Conservation (phyloP, 2,329 filamentous ascomycete species). For the Hymenoscyphus salicellus region DNA sequence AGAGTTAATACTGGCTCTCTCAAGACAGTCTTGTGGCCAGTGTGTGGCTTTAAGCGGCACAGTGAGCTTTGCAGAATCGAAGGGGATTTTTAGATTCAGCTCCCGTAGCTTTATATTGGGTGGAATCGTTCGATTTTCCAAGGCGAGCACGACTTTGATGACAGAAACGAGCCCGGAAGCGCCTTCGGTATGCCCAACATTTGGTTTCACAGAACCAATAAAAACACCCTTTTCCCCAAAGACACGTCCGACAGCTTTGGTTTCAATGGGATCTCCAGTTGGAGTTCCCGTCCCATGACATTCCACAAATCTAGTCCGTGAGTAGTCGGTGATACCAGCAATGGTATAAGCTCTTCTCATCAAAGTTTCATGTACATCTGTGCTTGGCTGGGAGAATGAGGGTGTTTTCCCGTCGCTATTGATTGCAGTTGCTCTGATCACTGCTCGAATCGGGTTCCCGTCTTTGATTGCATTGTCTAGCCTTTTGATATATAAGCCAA, state of each 20-base stretch:
- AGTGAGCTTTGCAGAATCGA: conserved; percentile 6
- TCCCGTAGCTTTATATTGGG: conserved; percentile 16
- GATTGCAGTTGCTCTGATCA: conserved; percentile 50
- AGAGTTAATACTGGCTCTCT: conserved; percentile 24
- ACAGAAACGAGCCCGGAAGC: conserved; percentile 20
- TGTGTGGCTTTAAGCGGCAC: conserved; percentile 13
- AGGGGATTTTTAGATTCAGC: conserved; percentile 27
- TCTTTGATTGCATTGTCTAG: conserved; percentile 55
- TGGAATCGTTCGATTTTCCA: conserved; percentile 38
- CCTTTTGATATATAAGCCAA: conserved; percentile 55
- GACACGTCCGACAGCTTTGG: conserved; percentile 11
- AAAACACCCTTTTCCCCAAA: conserved; percentile 1
- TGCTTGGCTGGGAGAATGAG: conserved; percentile 44
- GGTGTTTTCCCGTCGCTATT: conserved; percentile 49
- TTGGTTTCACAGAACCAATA: conserved; percentile 31
- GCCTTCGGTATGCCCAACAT: conserved; percentile 31
- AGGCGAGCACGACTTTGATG: conserved; percentile 21
- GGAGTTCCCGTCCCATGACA: conserved; percentile 23
- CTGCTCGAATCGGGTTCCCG: conserved; percentile 54
- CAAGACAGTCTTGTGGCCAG: conserved; percentile 10
- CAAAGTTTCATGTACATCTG: conserved; percentile 33
- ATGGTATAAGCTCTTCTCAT: conserved; percentile 33
- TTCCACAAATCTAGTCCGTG: conserved; percentile 20
- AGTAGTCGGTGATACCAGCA: conserved; percentile 20
- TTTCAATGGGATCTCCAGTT: conserved; percentile 18